Base-by-base conservation (phyloP, 306 rosid species). In the Aeschynomene evenia region DNA sequence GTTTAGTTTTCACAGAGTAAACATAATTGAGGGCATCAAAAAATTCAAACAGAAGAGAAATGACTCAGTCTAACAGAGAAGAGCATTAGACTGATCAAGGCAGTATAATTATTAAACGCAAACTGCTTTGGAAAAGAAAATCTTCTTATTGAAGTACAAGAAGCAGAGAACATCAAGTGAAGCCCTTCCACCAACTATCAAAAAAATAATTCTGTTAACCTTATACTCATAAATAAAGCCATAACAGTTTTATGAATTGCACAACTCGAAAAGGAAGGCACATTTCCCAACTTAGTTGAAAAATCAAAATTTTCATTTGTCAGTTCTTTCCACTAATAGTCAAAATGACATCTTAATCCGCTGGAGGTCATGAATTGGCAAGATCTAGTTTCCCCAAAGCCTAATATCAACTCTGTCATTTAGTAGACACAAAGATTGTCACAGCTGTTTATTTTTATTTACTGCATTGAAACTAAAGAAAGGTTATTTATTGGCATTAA, bases 31-130 rank as follows among this genome's bases (percentile, higher is more conserved):
- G 1, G 54, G 15, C 33, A 56, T 74, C 59, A 4, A 70, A 28
- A 66, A 57, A 66, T 58, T 36, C 20, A 69, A 45, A 21, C 36
- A 68, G 48, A 67, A 46, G 26, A 53, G 42, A 63, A 53, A 20
- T 50, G 46, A 68, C 8, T 42, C 40, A 58, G 46, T 40, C 52
- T 22, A 56, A 66, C 31, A 66, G 68, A 56, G 57, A 15, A 72
- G 16, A 34, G 31, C 28, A 63, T 19, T 37, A 53, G 37, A n/a
- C 12, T 19, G 15, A 31, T 43, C n/a, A 54, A 52, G 40, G 55
- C 45, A 63, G 45, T 31, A 49, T 72, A 53, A 72, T 51, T 15
- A 39, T 36, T 59, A 21, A 42, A 57, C 9, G 20, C 31, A 22
- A n/a, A 22, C 64, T 48, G 5, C 14, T 22, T 39, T 33, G 2